A percentile compares a stretch with the other conserved stretches of the same genome.
Evolutionary conservation across 2,329 filamentous ascomycete genomes (phyloP).

Genomic region (Monilinia fructigena): DNA sequence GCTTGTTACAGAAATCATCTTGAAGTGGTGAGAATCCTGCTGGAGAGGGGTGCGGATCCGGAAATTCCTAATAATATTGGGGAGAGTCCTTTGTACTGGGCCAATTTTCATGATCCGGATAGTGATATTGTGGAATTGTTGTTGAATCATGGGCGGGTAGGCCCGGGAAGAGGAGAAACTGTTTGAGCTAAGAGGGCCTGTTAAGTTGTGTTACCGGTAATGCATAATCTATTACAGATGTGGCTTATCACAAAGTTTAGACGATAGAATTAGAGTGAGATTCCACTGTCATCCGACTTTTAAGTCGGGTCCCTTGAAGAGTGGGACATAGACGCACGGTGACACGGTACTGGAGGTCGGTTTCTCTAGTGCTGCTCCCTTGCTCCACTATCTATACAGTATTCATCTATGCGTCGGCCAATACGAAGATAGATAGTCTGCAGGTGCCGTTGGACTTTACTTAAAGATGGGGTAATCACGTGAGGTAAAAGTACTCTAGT

Average conservation of each 20-base stretch:
- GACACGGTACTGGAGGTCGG: neutral
- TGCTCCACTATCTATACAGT: neutral
- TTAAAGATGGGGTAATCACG: neutral
- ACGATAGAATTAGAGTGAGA: neutral
- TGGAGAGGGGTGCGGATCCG: constrained; percentile 31
- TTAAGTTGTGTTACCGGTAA: neutral
- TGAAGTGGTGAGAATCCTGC: constrained; percentile 28
- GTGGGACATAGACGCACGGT: neutral
- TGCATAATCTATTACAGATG: neutral
- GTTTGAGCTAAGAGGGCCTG: too few species aligned
- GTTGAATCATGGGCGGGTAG: constrained; percentile 26
- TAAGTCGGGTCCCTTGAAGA: neutral
- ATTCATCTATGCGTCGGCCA: neutral
- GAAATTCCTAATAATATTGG: constrained; percentile 24
- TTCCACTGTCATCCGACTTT: neutral
- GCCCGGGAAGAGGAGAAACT: neutral
- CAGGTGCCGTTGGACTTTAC: neutral
- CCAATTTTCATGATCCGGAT: constrained; percentile 4
- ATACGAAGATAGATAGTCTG: neutral
- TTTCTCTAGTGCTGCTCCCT: neutral
- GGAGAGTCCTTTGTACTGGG: constrained; percentile 30
- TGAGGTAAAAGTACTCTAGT: neutral
- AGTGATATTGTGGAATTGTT: constrained; percentile 27
- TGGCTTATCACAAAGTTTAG: neutral
- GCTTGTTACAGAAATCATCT: constrained; percentile 28